phyloP scores from a whole-genome alignment of 768 basidiomycete genomes.

The Suillus luteus region DNA sequence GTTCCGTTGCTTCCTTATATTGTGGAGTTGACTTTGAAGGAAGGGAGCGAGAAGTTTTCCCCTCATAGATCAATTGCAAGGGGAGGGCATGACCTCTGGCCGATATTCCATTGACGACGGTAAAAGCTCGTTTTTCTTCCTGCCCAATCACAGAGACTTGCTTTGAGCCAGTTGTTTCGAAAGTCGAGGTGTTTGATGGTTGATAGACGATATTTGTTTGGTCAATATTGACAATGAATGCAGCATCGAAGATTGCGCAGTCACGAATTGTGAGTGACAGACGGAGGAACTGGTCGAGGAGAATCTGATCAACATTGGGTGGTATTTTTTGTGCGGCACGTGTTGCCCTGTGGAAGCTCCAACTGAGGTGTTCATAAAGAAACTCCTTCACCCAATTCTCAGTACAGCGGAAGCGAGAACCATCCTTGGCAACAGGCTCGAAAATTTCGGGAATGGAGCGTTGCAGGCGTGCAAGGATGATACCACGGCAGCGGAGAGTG shows the following conservation, averaged over 20 bases:
- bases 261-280: background rate
- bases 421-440: background rate
- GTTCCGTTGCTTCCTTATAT: background rate
- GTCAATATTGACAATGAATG: background rate
- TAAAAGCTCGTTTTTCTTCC: background rate
- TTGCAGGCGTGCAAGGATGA: background rate
- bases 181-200: background rate
- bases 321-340: background rate
- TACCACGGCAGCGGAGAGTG: background rate
- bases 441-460: background rate
- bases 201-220: background rate
- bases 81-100: background rate
- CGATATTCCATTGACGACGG: background rate
- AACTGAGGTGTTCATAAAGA: background rate
- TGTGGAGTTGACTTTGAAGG: background rate
- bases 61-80: background rate
- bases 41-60: background rate
- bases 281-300: background rate
- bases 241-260: background rate
- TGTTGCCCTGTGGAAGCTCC: background rate
- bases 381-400: background rate
- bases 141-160: background rate
- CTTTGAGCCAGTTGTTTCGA: background rate
- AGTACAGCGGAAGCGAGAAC: background rate
- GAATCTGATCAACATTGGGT: background rate